Percentiles rank a stretch among this genome's conserved stretches.
phyloP scores from a whole-genome alignment of 306 rosid species.

The Sesbania bispinosa region DNA sequence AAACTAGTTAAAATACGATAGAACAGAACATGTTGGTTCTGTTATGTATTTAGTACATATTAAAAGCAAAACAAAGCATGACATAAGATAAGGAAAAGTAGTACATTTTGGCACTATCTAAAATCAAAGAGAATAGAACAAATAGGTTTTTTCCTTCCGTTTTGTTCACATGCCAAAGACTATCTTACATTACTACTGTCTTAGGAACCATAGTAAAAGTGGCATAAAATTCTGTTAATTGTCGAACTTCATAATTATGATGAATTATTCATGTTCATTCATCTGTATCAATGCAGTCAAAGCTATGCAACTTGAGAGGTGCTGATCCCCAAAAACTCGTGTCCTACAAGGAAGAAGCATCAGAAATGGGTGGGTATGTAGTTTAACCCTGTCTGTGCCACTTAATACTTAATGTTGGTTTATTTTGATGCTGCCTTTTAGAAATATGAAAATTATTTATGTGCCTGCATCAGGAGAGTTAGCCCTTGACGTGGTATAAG shows the following conservation, averaged over 20 bases:
- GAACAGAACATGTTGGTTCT: too few relatives aligned
- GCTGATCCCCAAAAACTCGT: slow-evolving; percentile 59
- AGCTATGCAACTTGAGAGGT: slow-evolving; percentile 70
- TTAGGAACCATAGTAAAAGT: neutral
- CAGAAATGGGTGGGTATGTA: slow-evolving; percentile 99
- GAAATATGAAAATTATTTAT: neutral
- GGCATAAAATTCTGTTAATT: neutral
- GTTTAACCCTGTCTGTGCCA: slow-evolving; percentile 18
- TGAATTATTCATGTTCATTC: neutral
- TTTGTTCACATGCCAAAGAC: too few relatives aligned
- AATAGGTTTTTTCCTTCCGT: too few relatives aligned
- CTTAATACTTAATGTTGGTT: slow-evolving; percentile 2
- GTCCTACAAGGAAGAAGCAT: slow-evolving; percentile 75
- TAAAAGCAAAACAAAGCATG: too few relatives aligned
- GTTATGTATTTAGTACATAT: too few relatives aligned
- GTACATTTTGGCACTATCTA: too few relatives aligned
- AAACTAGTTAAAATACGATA: too few relatives aligned
- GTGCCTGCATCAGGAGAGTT: neutral
- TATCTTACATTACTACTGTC: neutral
- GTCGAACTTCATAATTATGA: neutral
- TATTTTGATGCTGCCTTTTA: neutral
- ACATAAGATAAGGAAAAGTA: too few relatives aligned
- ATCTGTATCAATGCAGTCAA: slow-evolving; percentile 58
- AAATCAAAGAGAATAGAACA: too few relatives aligned
- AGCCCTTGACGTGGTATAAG: neutral